phyloP scores from a whole-genome alignment of 75 land plant genomes.

The Selaginella tamariscina region DNA sequence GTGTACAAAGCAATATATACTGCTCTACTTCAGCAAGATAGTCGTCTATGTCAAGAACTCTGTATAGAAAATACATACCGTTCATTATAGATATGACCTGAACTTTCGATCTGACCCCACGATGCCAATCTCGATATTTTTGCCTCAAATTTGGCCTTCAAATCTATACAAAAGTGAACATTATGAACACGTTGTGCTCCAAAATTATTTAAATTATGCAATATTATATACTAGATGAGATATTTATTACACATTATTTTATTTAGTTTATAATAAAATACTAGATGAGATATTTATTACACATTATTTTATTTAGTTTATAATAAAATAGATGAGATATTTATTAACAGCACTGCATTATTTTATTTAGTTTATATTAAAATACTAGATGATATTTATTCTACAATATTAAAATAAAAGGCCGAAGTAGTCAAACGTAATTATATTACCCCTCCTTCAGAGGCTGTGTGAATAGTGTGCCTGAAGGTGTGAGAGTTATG shows the following conservation, averaged over 20 bases:
- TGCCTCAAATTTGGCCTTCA: constrained; percentile 96
- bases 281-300: too few species aligned
- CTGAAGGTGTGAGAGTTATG: constrained; percentile 88
- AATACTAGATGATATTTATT: neutral
- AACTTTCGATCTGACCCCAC: constrained; percentile 63
- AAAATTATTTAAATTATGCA: neutral
- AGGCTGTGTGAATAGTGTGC: constrained; percentile 98
- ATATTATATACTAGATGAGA: neutral
- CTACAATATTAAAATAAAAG: neutral
- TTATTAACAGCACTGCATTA: neutral
- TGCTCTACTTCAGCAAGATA: constrained; percentile 95
- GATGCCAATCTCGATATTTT: constrained; percentile 95
- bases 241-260: too few species aligned
- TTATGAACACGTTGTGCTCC: neutral
- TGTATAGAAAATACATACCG: constrained; percentile 21
- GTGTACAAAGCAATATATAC: neutral
- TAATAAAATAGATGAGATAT: neutral
- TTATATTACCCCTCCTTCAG: constrained; percentile 91
- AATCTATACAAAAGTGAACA: constrained; percentile 41
- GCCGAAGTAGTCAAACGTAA: neutral
- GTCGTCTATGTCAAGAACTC: constrained; percentile 86
- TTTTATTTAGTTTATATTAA: too few species aligned
- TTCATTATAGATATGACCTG: constrained; percentile 28
- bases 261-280: too few species aligned
- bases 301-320: too few species aligned